phyloP scores from a whole-genome alignment of 2,329 filamentous ascomycete genomes.

The Volutella citrinella region DNA sequence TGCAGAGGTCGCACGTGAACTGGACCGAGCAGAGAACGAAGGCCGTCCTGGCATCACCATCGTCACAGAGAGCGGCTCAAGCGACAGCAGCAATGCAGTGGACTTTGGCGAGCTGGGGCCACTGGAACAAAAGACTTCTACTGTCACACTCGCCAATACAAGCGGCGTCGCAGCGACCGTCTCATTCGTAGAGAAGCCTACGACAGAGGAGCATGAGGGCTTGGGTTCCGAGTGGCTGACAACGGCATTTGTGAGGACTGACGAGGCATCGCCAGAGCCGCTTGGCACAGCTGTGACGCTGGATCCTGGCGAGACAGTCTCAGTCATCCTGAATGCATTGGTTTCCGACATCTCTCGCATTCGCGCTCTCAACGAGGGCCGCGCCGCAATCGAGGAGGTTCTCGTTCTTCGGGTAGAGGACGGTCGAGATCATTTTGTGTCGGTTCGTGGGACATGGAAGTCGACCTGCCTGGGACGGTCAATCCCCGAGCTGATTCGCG shows the following conservation, averaged over 20 bases:
- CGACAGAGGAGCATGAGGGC: slow-evolving; percentile 42
- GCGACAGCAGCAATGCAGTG: slow-evolving; percentile 54
- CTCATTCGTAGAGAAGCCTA: slow-evolving; percentile 72
- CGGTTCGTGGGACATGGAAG: slow-evolving; percentile 73
- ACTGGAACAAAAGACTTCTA: slow-evolving; percentile 60
- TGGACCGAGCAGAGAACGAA: slow-evolving; percentile 92
- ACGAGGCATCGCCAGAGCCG: slow-evolving; percentile 28
- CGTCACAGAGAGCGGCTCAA: slow-evolving; percentile 62
- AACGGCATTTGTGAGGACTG: slow-evolving; percentile 55
- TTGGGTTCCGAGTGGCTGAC: slow-evolving; percentile 63
- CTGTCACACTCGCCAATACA: slow-evolving; percentile 87
- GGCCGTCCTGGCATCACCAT: slow-evolving; percentile 78
- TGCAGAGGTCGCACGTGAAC: slow-evolving; percentile 79
- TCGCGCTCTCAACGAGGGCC: slow-evolving; percentile 67
- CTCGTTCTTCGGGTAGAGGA: slow-evolving; percentile 79
- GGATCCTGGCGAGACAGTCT: slow-evolving; percentile 79
- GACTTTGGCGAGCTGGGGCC: slow-evolving; percentile 77
- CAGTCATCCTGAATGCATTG: slow-evolving; percentile 64
- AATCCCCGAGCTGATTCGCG: slow-evolving; percentile 81
- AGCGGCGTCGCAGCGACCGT: slow-evolving; percentile 78
- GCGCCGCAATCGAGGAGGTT: slow-evolving; percentile 72
- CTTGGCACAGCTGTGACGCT: slow-evolving; percentile 59
- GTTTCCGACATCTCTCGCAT: slow-evolving; percentile 64
- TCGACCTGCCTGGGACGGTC: slow-evolving; percentile 81
- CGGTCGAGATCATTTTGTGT: slow-evolving; percentile 89